These are phyloP conservation scores for Sporothrix sp. DNA, from an alignment of 2,329 filamentous ascomycete species.

Conservation along the genomic window DNA sequence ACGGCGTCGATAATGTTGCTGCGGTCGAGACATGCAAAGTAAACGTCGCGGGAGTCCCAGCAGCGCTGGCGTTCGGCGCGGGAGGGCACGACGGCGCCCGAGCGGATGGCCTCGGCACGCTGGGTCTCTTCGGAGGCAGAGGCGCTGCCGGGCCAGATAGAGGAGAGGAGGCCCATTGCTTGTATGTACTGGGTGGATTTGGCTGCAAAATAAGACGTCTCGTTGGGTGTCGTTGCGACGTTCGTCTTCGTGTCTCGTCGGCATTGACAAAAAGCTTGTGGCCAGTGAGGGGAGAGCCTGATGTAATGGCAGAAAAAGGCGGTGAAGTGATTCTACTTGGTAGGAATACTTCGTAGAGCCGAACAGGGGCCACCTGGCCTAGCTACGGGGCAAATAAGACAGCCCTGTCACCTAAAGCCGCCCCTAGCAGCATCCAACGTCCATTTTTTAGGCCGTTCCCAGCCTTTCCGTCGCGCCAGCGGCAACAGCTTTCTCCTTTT, in stretches of 20 bases:
- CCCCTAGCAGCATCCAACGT: background rate
- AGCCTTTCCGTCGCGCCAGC: background rate
- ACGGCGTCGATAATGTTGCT: conserved; percentile 65
- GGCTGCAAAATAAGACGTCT: too few species aligned
- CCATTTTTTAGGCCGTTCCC: background rate
- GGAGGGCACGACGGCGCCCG: conserved; percentile 64
- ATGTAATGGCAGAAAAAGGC: conserved; percentile 15
- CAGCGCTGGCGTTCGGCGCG: conserved; percentile 71
- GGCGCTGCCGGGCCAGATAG: conserved; percentile 21
- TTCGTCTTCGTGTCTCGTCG: background rate
- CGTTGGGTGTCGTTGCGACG: too few species aligned
- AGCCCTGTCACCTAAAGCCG: background rate
- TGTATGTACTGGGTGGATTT: background rate
- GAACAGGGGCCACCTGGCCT: conserved; percentile 4
- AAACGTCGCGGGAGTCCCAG: conserved; percentile 82
- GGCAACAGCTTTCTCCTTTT: background rate
- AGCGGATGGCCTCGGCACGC: conserved; percentile 45
- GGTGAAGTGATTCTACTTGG: conserved; percentile 4
- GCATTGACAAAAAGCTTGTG: background rate
- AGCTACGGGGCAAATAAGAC: too few species aligned
- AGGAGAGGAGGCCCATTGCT: conserved; percentile 41
- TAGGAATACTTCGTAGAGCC: too few species aligned
- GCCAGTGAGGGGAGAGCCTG: background rate
- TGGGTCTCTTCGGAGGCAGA: conserved; percentile 32
- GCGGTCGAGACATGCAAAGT: conserved; percentile 79